phyloP scores from a whole-genome alignment of 2,329 filamentous ascomycete species.

The Cercospora berteroae region DNA sequence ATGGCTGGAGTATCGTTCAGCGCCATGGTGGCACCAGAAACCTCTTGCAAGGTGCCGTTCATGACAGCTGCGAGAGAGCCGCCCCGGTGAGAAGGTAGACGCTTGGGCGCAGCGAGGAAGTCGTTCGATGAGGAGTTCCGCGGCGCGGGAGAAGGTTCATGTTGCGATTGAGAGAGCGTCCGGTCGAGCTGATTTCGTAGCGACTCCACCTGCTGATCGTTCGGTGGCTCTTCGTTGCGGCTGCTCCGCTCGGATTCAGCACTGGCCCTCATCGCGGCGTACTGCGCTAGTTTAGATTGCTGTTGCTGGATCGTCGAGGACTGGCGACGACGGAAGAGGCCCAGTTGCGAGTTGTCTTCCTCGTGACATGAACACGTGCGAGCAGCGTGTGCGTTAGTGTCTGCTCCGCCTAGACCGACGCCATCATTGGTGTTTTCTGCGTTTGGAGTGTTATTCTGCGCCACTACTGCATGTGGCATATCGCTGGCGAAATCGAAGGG shows the following conservation, averaged over 20 bases:
- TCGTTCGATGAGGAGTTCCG: conserved; percentile 10
- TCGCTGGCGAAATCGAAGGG: not conserved
- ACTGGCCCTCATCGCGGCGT: conserved; percentile 32
- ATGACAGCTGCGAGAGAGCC: conserved; percentile 32
- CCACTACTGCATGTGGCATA: conserved; percentile 10
- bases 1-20: conserved; percentile 60
- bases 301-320: conserved; percentile 28
- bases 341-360: conserved; percentile 32
- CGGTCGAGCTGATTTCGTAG: conserved; percentile 33
- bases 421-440: conserved; percentile 5
- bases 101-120: conserved; percentile 12
- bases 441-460: not conserved
- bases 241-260: conserved; percentile 18
- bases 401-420: conserved; percentile 3
- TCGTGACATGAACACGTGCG: conserved; percentile 34
- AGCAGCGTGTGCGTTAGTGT: conserved; percentile 30
- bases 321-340: conserved; percentile 36
- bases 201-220: conserved; percentile 32
- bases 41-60: conserved; percentile 29
- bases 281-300: conserved; percentile 30
- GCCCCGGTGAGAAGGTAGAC: conserved; percentile 14
- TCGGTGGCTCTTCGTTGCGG: conserved; percentile 24
- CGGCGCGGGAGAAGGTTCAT: conserved; percentile 1
- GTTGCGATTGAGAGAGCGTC: conserved; percentile 27
- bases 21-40: conserved; percentile 38